A percentile compares a stretch with the other conserved stretches of the same genome.
Evolutionary conservation across 2,329 filamentous ascomycete species (phyloP).

Genomic region (Cercospora zeae-maydis): DNA sequence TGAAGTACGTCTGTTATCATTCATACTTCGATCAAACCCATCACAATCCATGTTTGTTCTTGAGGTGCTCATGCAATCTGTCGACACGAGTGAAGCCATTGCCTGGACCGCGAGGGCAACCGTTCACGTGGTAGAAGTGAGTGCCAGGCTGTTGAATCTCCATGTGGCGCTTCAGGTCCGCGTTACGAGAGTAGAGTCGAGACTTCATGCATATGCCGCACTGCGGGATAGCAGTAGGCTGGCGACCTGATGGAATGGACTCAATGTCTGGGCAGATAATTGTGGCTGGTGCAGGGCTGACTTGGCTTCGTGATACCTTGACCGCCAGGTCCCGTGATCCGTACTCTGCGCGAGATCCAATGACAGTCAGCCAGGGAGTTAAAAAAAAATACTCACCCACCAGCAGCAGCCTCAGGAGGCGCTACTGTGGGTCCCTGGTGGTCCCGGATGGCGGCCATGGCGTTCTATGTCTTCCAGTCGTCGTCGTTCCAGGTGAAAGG

Average conservation of each 20-base stretch:
- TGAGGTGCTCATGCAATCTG: constrained; percentile 10
- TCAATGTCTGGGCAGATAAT: constrained; percentile 9
- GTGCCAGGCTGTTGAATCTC: constrained; percentile 14
- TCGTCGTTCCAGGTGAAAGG: neutral
- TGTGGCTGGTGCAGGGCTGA: neutral
- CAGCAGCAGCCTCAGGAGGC: neutral
- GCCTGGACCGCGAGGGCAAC: constrained; percentile 7
- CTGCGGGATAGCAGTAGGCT: constrained; percentile 9
- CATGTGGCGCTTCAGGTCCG: constrained; percentile 28
- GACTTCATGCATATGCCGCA: constrained; percentile 23
- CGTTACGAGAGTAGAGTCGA: constrained; percentile 23
- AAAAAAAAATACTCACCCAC: neutral
- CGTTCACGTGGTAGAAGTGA: constrained; percentile 13
- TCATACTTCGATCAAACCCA: neutral
- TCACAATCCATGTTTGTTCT: constrained; percentile 11
- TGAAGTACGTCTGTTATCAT: too few relatives aligned
- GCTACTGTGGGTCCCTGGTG: neutral
- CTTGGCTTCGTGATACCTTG: too few relatives aligned
- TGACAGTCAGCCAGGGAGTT: too few relatives aligned
- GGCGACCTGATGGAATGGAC: constrained; percentile 8
- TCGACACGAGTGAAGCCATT: constrained; percentile 18
- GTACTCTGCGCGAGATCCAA: too few relatives aligned
- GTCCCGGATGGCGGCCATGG: neutral
- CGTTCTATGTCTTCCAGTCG: neutral
- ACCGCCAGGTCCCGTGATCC: too few relatives aligned